Base-by-base conservation (phyloP, 257 asterid genomes). In the Agastache rugosa region DNA sequence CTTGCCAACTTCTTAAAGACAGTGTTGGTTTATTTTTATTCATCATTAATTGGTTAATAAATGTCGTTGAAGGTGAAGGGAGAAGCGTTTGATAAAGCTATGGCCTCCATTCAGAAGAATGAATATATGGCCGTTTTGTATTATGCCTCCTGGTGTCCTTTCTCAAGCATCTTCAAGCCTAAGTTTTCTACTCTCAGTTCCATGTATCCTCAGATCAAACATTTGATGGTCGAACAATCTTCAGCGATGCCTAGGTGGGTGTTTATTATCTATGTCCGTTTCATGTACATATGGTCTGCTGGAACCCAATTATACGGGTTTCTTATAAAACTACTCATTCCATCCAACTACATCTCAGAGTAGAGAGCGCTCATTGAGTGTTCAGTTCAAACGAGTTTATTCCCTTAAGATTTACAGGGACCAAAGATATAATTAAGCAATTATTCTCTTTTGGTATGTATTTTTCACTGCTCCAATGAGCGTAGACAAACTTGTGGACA, bases 101-200 rank as follows among this genome's bases (percentile, higher is more conserved):
- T 88, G 80, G 75, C 80, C 73, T 77, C 82, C 72, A 70, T 16
- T 75, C 69, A 37, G 80, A 78, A 74, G 77, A 77, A 82, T 53
- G 84, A 56, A 71, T 84, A 87, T 70, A 73, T 79, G 64, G 89
- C 88, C 34, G 83, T 86, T 66, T 80, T 91, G 44, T 87, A 85
- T 77, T 83, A 85, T 81, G 89, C 91, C 63, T 85, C 96, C 11
- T 79, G 90, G 89, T 91, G 97, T 78, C 96, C 96, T 29, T 89
- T 91, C 83, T 91, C 97, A 61, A 80, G 71, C 78, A 55, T 45
- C 71, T 83, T 77, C 41, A 78, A 1, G 75, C 63, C 79, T 9
- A 71, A 69, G 58, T 87, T 89, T 79, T 87, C 85, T 51, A 88
- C 79, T 48, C 79, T 91, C 41, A 86, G 86, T 83, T 81, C 82